These are phyloP conservation scores for Berberis vulgaris DNA, from an alignment of 164 flowering plant genomes.

Conservation along the genomic window DNA sequence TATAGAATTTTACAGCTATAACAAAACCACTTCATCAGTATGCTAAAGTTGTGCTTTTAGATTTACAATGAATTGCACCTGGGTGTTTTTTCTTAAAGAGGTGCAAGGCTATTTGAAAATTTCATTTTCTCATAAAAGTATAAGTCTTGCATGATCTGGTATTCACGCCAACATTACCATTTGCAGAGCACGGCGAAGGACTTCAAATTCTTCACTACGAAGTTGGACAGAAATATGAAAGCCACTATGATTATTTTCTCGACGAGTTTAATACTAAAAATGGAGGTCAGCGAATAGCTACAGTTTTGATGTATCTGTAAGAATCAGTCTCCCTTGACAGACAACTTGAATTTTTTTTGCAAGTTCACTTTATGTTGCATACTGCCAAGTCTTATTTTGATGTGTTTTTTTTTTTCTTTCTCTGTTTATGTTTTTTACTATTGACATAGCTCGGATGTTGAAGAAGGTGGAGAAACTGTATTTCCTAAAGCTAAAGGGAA, in stretches of 20 bases:
- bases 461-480: slow-evolving; percentile 98
- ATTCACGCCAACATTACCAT: slow-evolving; percentile 2
- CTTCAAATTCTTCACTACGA: slow-evolving; percentile 93
- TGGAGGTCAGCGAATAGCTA: slow-evolving; percentile 92
- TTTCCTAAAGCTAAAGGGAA: slow-evolving; percentile 75
- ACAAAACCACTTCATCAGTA: no score
- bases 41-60: no score
- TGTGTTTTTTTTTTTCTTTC: background rate
- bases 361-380: background rate
- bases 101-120: no score
- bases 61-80: no score
- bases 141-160: background rate
- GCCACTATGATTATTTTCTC: slow-evolving; percentile 84
- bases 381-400: background rate
- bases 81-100: no score
- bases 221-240: slow-evolving; percentile 88
- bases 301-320: slow-evolving; percentile 92
- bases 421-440: background rate
- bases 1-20: no score
- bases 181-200: slow-evolving; percentile 96
- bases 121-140: no score
- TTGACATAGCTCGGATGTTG: slow-evolving; percentile 76
- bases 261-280: slow-evolving; percentile 74
- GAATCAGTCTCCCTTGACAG: slow-evolving; percentile 10
- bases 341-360: background rate